phyloP scores from a whole-genome alignment of 345 rosid genomes.

The Brassica nigra region DNA sequence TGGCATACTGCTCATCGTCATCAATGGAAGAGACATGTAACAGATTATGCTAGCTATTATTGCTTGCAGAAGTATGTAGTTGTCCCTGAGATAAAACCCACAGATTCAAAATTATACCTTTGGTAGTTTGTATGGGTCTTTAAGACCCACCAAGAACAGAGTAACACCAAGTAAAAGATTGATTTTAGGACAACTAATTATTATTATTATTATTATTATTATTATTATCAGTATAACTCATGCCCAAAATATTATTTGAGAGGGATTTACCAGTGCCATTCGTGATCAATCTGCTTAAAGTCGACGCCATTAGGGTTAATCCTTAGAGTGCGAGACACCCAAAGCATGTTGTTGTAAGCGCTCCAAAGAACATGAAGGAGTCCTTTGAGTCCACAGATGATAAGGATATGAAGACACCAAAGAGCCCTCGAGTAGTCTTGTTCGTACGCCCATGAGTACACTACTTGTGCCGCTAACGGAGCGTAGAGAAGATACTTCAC shows the following conservation, averaged over 20 bases:
- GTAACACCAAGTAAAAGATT: neutral
- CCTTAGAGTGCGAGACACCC: constrained; percentile 53
- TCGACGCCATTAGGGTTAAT: constrained; percentile 67
- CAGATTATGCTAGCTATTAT: constrained; percentile 60
- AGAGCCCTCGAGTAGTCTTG: constrained; percentile 48
- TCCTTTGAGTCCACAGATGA: constrained; percentile 56
- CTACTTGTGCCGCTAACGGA: constrained; percentile 63
- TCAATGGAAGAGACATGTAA: constrained; percentile 52
- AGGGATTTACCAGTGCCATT: constrained; percentile 78
- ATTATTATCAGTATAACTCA: too few species aligned
- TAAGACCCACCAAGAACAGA: neutral
- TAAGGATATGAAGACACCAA: constrained; percentile 71
- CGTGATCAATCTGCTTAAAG: constrained; percentile 88
- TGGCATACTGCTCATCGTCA: constrained; percentile 51
- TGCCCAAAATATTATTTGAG: neutral
- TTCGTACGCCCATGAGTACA: constrained; percentile 48
- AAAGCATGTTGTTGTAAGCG: constrained; percentile 63
- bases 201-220: too few species aligned
- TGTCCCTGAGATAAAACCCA: constrained; percentile 68
- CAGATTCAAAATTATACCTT: neutral
- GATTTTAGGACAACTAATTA: neutral
- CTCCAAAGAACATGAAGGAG: constrained; percentile 44
- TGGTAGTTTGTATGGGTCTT: neutral
- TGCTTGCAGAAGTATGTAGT: constrained; percentile 82
- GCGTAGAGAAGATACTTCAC: constrained; percentile 78